These are phyloP conservation scores for Colletotrichum musae DNA, from an alignment of 2,329 filamentous ascomycete genomes.

Conservation along the genomic window DNA sequence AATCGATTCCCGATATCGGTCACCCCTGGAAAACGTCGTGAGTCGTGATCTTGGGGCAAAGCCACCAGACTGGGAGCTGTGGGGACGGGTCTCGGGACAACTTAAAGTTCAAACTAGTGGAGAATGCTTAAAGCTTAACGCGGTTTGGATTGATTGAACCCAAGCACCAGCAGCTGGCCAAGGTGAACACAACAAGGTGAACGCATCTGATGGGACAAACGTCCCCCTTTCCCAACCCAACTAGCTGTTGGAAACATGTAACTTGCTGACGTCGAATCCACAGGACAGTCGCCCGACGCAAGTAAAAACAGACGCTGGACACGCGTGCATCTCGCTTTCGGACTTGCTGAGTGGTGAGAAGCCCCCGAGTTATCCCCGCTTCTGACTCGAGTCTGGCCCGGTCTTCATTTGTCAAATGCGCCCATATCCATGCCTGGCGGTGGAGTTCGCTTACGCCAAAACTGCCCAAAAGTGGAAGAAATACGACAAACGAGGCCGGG, in stretches of 20 bases:
- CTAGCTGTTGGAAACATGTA: too few relatives aligned
- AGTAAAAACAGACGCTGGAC: neutral
- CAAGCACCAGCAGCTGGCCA: neutral
- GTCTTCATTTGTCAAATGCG: slow-evolving; percentile 1
- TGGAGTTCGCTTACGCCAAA: slow-evolving; percentile 24
- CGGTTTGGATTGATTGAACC: neutral
- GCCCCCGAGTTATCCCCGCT: neutral
- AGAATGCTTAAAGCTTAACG: slow-evolving; percentile 14
- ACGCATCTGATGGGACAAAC: too few relatives aligned
- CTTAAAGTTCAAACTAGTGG: slow-evolving; percentile 9
- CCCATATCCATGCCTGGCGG: slow-evolving; percentile 3
- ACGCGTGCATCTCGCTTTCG: neutral
- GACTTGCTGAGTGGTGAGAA: neutral
- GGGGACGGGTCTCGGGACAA: slow-evolving; percentile 21
- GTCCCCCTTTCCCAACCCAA: too few relatives aligned
- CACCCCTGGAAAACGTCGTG: too few relatives aligned
- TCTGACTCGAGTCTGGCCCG: slow-evolving; percentile 15
- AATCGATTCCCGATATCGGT: too few relatives aligned
- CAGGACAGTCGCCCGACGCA: neutral
- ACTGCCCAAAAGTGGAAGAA: slow-evolving; percentile 10
- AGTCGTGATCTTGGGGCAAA: neutral
- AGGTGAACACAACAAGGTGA: too few relatives aligned
- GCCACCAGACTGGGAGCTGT: slow-evolving; percentile 4
- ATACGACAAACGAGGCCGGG: neutral
- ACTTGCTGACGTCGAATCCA: too few relatives aligned